A percentile compares a stretch with the other conserved stretches of the same genome.
phyloP scores from a whole-genome alignment of 495 filamentous ascomycete species.

The Talaromyces stipitatus region DNA sequence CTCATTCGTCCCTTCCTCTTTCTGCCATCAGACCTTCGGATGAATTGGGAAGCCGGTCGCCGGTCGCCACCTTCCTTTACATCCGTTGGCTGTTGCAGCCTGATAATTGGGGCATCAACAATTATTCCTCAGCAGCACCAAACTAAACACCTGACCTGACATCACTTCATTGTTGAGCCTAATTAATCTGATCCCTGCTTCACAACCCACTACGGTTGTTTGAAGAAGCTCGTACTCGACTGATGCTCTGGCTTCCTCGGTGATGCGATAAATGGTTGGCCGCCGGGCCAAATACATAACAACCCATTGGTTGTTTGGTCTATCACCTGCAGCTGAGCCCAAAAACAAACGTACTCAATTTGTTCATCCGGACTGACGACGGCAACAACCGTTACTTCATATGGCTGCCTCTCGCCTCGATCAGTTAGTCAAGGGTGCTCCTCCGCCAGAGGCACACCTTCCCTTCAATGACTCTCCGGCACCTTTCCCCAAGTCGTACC shows the following conservation, averaged over 20 bases:
- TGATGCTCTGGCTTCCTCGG: neutral
- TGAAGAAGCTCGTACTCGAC: neutral
- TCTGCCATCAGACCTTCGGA: neutral
- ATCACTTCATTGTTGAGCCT: neutral
- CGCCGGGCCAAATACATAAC: neutral
- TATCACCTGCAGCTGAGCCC: neutral
- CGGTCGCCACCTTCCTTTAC: neutral
- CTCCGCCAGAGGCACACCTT: constrained; percentile 39
- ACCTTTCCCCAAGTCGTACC: constrained; percentile 21
- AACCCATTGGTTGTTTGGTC: neutral
- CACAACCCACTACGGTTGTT: neutral
- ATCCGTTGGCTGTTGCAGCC: neutral
- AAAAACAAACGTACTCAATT: neutral
- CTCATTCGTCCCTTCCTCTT: neutral
- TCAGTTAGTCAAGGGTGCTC: constrained; percentile 81
- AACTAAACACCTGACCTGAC: neutral
- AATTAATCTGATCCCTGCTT: neutral
- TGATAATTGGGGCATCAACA: neutral
- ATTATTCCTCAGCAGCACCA: neutral
- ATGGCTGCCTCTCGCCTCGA: constrained; percentile 64
- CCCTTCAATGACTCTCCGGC: constrained; percentile 31
- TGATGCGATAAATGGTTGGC: constrained; percentile 4
- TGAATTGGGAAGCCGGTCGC: neutral
- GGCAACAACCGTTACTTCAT: neutral
- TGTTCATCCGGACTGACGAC: neutral